Conservation (phyloP, 1,284 basidiomycete species). For the Cerioporus squamosus region DNA sequence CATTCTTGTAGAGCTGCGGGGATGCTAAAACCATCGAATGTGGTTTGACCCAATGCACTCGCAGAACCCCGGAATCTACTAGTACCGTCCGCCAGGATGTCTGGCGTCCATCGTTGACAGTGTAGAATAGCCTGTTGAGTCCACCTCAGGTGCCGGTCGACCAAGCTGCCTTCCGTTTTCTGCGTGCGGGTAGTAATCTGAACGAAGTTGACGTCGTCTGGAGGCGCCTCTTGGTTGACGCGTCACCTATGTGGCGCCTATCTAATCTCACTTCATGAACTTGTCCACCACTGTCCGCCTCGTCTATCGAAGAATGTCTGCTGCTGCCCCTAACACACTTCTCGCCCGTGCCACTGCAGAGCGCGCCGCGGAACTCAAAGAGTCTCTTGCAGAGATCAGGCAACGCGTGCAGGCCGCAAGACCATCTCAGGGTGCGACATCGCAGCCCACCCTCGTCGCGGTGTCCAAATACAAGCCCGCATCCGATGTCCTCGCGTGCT, state of each 20-base stretch:
- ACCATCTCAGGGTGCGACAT: constrained; percentile 16
- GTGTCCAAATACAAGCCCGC: constrained; percentile 96
- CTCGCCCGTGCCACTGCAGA: constrained; percentile 21
- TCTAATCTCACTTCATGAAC: constrained; percentile 4
- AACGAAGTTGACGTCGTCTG: too few relatives aligned
- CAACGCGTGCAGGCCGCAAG: constrained; percentile 45
- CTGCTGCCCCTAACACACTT: constrained; percentile 7
- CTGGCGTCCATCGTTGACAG: too few relatives aligned
- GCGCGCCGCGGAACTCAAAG: constrained; percentile 51
- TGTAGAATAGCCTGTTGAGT: too few relatives aligned
- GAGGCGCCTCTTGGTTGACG: too few relatives aligned
- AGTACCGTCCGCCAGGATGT: too few relatives aligned
- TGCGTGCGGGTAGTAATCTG: too few relatives aligned
- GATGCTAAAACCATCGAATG: too few relatives aligned
- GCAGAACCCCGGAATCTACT: too few relatives aligned
- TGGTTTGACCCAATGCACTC: too few relatives aligned
- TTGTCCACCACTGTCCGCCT: background rate
- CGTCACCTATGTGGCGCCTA: background rate
- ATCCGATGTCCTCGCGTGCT: constrained; percentile 84
- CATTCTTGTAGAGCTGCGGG: too few relatives aligned
- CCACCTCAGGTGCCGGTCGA: too few relatives aligned
- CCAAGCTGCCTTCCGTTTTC: too few relatives aligned
- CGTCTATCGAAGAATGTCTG: constrained; percentile 19
- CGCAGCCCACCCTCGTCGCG: constrained; percentile 66
- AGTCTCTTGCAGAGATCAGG: constrained; percentile 55